Evolutionary conservation across 257 asterid species (phyloP).

Genomic region (Solanum peruvianum): DNA sequence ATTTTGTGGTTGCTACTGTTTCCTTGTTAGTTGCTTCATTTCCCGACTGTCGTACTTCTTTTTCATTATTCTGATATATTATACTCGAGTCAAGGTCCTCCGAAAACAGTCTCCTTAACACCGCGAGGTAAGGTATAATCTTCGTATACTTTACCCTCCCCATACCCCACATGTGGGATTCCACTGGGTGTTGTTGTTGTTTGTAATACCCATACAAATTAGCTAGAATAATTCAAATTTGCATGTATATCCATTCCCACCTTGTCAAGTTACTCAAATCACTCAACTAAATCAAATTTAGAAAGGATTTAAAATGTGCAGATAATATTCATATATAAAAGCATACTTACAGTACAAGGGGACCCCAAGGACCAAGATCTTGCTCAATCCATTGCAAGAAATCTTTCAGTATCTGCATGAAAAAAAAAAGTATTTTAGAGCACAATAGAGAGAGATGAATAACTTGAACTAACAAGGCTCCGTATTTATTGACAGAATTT

Average conservation of each 20-base stretch:
- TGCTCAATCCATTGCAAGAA: constrained; percentile 81
- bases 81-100: not conserved
- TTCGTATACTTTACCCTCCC: not conserved
- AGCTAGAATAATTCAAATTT: not conserved
- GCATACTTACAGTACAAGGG: constrained; percentile 81
- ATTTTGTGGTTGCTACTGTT: not conserved
- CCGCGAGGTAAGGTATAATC: not conserved
- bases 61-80: not conserved
- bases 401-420: constrained; percentile 74
- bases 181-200: not conserved
- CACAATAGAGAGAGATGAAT: not conserved
- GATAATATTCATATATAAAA: not conserved
- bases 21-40: not conserved
- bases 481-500: not conserved
- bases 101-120: not conserved
- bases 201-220: not conserved
- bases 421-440: not conserved
- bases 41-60: not conserved
- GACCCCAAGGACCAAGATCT: constrained; percentile 99
- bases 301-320: not conserved
- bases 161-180: not conserved
- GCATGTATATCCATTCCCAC: not conserved
- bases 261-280: not conserved
- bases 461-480: not conserved
- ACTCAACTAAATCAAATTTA: not conserved